Percentiles rank a stretch among this genome's conserved stretches.
Evolutionary conservation across 2,329 filamentous ascomycete genomes (phyloP).

Genomic region (Orbilia ellipsospora): DNA sequence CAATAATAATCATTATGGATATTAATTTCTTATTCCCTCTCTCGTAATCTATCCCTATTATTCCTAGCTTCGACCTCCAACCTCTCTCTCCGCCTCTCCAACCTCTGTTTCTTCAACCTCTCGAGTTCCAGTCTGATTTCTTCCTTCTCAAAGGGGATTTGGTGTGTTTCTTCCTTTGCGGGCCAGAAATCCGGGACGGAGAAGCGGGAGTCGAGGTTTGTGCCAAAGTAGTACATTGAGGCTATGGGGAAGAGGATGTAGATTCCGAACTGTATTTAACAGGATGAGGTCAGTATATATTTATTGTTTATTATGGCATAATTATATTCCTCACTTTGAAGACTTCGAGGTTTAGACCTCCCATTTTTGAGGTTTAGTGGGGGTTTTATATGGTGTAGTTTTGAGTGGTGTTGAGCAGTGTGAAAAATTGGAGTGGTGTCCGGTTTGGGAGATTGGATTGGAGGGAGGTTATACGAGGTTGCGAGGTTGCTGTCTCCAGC

Average conservation of each 20-base stretch:
- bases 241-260: constrained; percentile 99
- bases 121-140: constrained; percentile 86
- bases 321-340: constrained; percentile 76
- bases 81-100: constrained; percentile 58
- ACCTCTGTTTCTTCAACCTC: constrained; percentile 64
- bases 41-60: constrained; percentile 11
- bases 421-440: too few relatives aligned
- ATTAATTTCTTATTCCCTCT: constrained; percentile 25
- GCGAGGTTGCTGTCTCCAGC: too few relatives aligned
- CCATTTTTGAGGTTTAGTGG: constrained; percentile 66
- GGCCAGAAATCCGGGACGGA: constrained; percentile 94
- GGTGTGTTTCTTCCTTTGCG: constrained; percentile 78
- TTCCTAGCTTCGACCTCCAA: constrained; percentile 28
- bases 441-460: too few relatives aligned
- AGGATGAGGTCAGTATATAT: constrained; percentile 4
- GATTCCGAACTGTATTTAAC: constrained; percentile 83
- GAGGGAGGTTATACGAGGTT: too few relatives aligned
- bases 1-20: background rate
- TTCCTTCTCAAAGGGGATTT: constrained; percentile 79
- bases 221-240: constrained; percentile 99
- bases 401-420: too few relatives aligned
- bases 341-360: constrained; percentile 88
- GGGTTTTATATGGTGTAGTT: too few relatives aligned
- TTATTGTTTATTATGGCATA: constrained; percentile 16
- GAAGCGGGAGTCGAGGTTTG: constrained; percentile 94